Evolutionary conservation across 2,329 filamentous ascomycete genomes (phyloP).

Genomic region (Trichophyton schoenleinii): DNA sequence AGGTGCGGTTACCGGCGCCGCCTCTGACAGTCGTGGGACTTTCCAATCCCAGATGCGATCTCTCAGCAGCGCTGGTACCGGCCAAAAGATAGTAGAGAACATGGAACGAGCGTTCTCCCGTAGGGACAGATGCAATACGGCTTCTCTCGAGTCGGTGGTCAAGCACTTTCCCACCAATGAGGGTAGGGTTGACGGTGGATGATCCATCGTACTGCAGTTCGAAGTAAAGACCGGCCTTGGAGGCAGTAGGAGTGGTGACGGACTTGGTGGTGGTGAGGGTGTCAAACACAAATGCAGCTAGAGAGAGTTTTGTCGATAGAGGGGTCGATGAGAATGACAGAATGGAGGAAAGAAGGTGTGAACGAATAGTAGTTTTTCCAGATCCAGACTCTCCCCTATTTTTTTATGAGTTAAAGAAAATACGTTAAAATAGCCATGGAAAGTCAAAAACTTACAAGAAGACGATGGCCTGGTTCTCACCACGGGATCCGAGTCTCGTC

Average conservation of each 20-base stretch:
- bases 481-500: slow-evolving; percentile 70
- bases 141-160: slow-evolving; percentile 89
- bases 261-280: slow-evolving; percentile 95
- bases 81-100: slow-evolving; percentile 89
- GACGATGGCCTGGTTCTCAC: slow-evolving; percentile 83
- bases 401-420: background rate
- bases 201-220: slow-evolving; percentile 94
- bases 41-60: slow-evolving; percentile 64
- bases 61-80: slow-evolving; percentile 82
- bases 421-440: background rate
- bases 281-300: slow-evolving; percentile 91
- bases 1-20: slow-evolving; percentile 40
- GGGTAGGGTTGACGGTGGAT: slow-evolving; percentile 66
- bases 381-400: slow-evolving; percentile 83
- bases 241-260: slow-evolving; percentile 85
- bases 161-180: slow-evolving; percentile 88
- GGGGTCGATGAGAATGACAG: slow-evolving; percentile 86
- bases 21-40: slow-evolving; percentile 29
- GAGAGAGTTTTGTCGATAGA: slow-evolving; percentile 80
- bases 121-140: slow-evolving; percentile 80
- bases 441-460: slow-evolving; percentile 59
- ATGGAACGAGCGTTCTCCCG: slow-evolving; percentile 93
- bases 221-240: slow-evolving; percentile 88
- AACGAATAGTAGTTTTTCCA: slow-evolving; percentile 88
- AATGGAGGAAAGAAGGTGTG: slow-evolving; percentile 73